Evolutionary conservation across 2,329 filamentous ascomycete species (phyloP).

Genomic region (Cladophialophora exuberans): DNA sequence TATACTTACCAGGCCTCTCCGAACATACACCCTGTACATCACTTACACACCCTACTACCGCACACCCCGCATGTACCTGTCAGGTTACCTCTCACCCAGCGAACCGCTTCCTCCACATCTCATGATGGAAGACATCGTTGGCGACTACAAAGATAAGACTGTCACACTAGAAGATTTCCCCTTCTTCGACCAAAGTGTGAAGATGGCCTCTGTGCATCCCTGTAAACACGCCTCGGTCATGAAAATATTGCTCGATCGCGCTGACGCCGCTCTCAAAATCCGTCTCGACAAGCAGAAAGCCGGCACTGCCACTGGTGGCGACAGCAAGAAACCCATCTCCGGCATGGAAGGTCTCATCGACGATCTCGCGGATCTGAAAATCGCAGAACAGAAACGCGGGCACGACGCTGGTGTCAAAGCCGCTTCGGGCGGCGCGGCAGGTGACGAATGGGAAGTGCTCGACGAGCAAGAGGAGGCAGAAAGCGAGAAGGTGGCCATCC

Average conservation of each 20-base stretch:
- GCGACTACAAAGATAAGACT: constrained; percentile 97
- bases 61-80: constrained; percentile 92
- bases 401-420: constrained; percentile 41
- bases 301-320: constrained; percentile 59
- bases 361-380: constrained; percentile 65
- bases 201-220: constrained; percentile 95
- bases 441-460: constrained; percentile 67
- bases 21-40: constrained; percentile 98
- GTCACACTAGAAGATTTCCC: constrained; percentile 97
- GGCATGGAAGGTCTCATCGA: constrained; percentile 88
- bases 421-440: constrained; percentile 47
- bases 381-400: constrained; percentile 41
- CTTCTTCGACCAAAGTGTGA: constrained; percentile 86
- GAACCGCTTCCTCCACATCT: constrained; percentile 78
- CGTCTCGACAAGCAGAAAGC: constrained; percentile 78
- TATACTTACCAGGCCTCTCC: constrained; percentile 65
- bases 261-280: constrained; percentile 88
- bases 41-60: constrained; percentile 97
- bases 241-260: constrained; percentile 94
- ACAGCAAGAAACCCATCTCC: constrained; percentile 50
- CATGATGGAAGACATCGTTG: constrained; percentile 97
- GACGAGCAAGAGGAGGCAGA: constrained; percentile 50
- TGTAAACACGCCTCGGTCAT: constrained; percentile 98
- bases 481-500: constrained; percentile 50
- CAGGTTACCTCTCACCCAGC: constrained; percentile 79